These are phyloP conservation scores for Novakomyces olei DNA, from an alignment of 805 yeast species.

Conservation along the genomic window DNA sequence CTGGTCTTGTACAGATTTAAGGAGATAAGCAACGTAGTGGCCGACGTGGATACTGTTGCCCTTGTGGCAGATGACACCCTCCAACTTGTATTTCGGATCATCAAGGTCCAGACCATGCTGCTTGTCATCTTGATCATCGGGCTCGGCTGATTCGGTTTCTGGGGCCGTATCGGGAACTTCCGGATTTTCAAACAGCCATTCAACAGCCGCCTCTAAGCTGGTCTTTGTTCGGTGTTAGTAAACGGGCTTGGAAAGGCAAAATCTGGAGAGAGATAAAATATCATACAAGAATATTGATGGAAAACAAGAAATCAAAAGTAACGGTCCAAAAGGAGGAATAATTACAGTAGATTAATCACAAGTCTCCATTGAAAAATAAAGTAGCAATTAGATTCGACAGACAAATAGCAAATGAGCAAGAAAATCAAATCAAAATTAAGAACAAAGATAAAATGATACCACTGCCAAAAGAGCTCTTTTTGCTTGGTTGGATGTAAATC, in stretches of 20 bases:
- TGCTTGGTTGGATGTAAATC: constrained; percentile 45
- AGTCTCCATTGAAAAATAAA: too few relatives aligned
- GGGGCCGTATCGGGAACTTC: constrained; percentile 22
- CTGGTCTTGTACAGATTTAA: constrained; percentile 17
- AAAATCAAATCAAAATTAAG: too few relatives aligned
- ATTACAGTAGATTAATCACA: too few relatives aligned
- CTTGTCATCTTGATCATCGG: constrained; percentile 3
- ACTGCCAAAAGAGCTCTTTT: constrained; percentile 45
- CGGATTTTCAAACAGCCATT: constrained; percentile 73
- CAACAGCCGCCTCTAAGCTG: constrained; percentile 58
- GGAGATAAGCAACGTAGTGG: constrained; percentile 65
- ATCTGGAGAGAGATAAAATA: neutral
- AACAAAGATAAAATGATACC: constrained; percentile 18
- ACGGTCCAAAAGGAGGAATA: too few relatives aligned
- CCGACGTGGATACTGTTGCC: constrained; percentile 82
- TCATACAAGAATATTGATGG: neutral
- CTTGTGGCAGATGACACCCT: constrained; percentile 65
- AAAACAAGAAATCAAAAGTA: neutral
- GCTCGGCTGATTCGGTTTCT: constrained; percentile 10
- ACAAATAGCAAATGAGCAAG: too few relatives aligned
- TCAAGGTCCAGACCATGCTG: constrained; percentile 9
- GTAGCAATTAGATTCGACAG: too few relatives aligned
- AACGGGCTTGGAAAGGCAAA: too few relatives aligned
- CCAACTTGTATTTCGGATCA: constrained; percentile 26
- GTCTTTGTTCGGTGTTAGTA: constrained; percentile 20